phyloP scores from a whole-genome alignment of 208 protist species.

The Leishmania tarentolae region DNA sequence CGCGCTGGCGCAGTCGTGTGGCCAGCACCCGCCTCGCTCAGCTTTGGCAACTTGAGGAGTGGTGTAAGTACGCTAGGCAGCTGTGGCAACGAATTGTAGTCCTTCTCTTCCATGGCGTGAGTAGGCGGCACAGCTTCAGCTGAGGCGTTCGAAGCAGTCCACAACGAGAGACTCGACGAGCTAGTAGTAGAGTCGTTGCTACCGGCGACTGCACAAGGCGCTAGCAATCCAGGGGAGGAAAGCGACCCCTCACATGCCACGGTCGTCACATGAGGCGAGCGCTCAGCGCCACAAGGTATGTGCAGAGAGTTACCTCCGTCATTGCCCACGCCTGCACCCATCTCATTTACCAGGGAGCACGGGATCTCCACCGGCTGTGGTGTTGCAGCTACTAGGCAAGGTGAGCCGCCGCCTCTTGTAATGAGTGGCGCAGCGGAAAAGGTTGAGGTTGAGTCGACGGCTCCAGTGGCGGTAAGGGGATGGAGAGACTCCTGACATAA shows the following conservation, averaged over 20 bases:
- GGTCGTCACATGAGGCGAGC: not conserved
- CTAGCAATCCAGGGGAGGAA: not conserved
- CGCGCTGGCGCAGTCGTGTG: not conserved
- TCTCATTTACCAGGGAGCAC: not conserved
- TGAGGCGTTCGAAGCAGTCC: slow-evolving; percentile 5
- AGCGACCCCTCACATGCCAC: not conserved
- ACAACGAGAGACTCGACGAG: slow-evolving; percentile 1
- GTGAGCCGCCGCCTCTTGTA: not conserved
- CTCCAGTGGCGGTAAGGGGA: not conserved
- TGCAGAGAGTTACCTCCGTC: not conserved
- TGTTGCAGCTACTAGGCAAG: not conserved
- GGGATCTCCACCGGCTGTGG: not conserved
- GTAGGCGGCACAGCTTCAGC: not conserved
- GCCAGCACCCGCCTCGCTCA: not conserved
- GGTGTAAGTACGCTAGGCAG: not conserved
- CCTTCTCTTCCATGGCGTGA: not conserved
- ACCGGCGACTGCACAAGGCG: too few relatives aligned
- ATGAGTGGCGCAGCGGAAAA: not conserved
- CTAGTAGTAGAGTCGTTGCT: not conserved
- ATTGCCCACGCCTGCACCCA: not conserved
- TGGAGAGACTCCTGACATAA: not conserved
- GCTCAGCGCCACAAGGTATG: not conserved
- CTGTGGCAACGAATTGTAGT: not conserved
- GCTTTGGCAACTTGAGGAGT: not conserved
- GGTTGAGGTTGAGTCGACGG: not conserved